Evolutionary conservation across 2,329 filamentous ascomycete species (phyloP).

Genomic region (Aureobasidium melanogenum): DNA sequence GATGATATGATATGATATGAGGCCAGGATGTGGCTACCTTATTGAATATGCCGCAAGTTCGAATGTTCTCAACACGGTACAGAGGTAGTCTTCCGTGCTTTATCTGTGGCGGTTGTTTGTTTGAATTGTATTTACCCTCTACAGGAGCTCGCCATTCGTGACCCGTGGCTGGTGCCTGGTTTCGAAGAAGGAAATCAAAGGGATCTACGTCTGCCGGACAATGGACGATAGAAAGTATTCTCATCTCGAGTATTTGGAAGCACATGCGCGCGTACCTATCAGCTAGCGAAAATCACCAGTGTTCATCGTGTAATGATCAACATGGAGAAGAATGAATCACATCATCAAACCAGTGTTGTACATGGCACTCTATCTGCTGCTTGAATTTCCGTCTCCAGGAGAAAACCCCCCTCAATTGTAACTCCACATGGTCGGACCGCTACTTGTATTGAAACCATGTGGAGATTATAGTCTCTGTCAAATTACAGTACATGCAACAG

Average conservation of each 20-base stretch:
- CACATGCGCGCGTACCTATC: not conserved
- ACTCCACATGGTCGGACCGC: not conserved
- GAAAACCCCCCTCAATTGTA: not conserved
- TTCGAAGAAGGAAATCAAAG: not conserved
- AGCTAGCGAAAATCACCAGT: not conserved
- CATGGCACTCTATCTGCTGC: not conserved
- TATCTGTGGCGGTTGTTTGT: not conserved
- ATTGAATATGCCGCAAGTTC: not conserved
- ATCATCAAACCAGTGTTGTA: not conserved
- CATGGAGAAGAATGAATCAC: not conserved
- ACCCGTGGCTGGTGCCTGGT: not conserved
- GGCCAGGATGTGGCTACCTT: not conserved
- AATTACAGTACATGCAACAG: not conserved
- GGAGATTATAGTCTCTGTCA: not conserved
- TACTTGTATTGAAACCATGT: not conserved
- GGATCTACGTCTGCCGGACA: not conserved
- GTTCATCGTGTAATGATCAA: not conserved
- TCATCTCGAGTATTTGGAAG: not conserved
- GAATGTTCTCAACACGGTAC: not conserved
- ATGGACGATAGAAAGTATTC: not conserved
- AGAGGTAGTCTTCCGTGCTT: not conserved
- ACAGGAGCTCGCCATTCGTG: not conserved
- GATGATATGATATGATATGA: not conserved
- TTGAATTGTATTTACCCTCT: not conserved
- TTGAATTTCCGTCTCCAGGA: not conserved